These are phyloP conservation scores for Naganishia sp. DNA, from an alignment of 1,284 basidiomycete species.

Conservation along the genomic window DNA sequence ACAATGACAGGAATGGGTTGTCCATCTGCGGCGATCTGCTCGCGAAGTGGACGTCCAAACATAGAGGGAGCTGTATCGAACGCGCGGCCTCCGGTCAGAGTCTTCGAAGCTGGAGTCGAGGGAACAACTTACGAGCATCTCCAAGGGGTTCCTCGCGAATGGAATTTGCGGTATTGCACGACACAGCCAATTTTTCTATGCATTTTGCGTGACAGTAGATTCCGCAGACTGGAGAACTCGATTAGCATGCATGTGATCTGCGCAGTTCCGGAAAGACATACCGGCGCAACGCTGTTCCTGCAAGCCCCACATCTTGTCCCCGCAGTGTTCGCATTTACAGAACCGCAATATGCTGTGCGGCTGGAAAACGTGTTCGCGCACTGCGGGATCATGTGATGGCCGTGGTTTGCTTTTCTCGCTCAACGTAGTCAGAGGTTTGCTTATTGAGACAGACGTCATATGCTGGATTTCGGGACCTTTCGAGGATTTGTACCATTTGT, in stretches of 20 bases:
- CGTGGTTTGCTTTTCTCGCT: constrained; percentile 37
- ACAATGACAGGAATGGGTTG: constrained; percentile 82
- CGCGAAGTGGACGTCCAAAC: constrained; percentile 82
- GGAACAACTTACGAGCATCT: constrained; percentile 36
- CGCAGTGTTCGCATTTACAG: constrained; percentile 89
- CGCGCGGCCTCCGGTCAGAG: constrained; percentile 16
- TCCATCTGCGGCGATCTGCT: constrained; percentile 77
- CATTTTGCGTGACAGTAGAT: constrained; percentile 57
- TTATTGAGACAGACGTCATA: constrained; percentile 40
- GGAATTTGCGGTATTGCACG: constrained; percentile 40
- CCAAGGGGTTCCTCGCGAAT: constrained; percentile 28
- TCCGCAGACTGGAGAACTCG: constrained; percentile 52
- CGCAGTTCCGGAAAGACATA: constrained; percentile 53
- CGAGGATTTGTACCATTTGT: constrained; percentile 59
- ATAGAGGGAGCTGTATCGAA: constrained; percentile 69
- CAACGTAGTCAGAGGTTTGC: constrained; percentile 41
- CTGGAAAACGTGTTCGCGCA: constrained; percentile 78
- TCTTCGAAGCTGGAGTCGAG: not conserved
- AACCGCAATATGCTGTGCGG: constrained; percentile 85
- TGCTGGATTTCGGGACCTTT: constrained; percentile 47
- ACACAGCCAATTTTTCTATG: constrained; percentile 50
- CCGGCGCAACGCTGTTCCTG: constrained; percentile 81
- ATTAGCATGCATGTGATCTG: not conserved
- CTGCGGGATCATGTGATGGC: constrained; percentile 51
- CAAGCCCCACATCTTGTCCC: constrained; percentile 98